Base-by-base conservation (phyloP, 164 flowering plant species). In the Tinospora cordifolia region DNA sequence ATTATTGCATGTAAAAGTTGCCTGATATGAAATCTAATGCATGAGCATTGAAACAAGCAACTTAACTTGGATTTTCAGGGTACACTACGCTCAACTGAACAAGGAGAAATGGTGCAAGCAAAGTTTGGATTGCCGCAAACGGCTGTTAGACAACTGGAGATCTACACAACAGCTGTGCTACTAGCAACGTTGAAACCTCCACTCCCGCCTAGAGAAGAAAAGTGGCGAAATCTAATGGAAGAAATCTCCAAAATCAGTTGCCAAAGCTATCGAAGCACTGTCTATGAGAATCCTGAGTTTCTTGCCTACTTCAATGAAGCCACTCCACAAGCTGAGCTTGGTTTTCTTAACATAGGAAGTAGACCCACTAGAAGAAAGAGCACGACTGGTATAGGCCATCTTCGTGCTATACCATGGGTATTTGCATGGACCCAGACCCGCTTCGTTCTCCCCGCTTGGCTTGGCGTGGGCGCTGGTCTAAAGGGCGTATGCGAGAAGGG, bases 51-150 rank as follows among this genome's bases (percentile, higher is more conserved):
- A 62, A 26, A 13, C 3, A 46, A 4, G 36, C 24, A 15, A 36
- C 68, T 6, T 72, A 58, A 75, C 51, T 40, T 63, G 36, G 47
- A 72, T 68, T 73, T 36, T 67, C 82, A 93, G 98, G 98, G 98
- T 65, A 91, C 96, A 2, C 86, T 93, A 8, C 81, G 98, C 21
- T 90, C 96, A 73, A 93, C 98, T n/a, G 98, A 93, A 80, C 98
- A 93, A 88, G 98, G 98, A 69, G 98, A 93, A 84, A 93, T 93
- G 98, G 98, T 91, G 60, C 96, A 93, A 72, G 97, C 98, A 34
- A 93, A 93, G 77, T 93, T 93, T 71, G 98, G 98, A 49, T 78
- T 88, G 41, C 91, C 98, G 49, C 90, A 91, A 66, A 90, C 86
- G 8, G 97, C 98, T 1, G 86, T 91, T 26, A 81, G 98, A 71